phyloP scores from a whole-genome alignment of 495 filamentous ascomycete species.

The Lophium mytilinum region DNA sequence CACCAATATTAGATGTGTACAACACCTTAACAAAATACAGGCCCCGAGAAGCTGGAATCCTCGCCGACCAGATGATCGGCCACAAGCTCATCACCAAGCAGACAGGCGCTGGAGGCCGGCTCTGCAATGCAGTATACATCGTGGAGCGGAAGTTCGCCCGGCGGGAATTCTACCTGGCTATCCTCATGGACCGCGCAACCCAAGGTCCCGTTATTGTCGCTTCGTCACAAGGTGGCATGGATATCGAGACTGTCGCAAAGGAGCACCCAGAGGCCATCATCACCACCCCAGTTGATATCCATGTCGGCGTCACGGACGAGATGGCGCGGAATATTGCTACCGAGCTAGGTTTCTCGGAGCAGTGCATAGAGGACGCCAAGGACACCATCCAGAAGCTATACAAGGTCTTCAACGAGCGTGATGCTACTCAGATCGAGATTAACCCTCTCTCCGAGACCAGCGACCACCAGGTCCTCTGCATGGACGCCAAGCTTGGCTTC shows the following conservation, averaged over 20 bases:
- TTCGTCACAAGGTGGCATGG: constrained; percentile 97
- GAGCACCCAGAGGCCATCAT: constrained; percentile 93
- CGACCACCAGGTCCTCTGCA: constrained; percentile 94
- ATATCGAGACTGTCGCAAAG: constrained; percentile 96
- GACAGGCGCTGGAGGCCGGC: constrained; percentile 81
- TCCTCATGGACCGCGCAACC: constrained; percentile 90
- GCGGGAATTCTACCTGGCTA: constrained; percentile 95
- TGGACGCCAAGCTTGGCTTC: constrained; percentile 97
- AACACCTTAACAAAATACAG: too few species aligned
- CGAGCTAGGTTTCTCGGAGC: constrained; percentile 91
- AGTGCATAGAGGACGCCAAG: constrained; percentile 90
- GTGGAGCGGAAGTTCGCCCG: constrained; percentile 99
- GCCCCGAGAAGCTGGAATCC: constrained; percentile 86
- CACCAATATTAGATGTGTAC: too few species aligned
- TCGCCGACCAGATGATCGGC: constrained; percentile 98
- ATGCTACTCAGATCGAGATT: constrained; percentile 98
- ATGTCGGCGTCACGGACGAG: constrained; percentile 88
- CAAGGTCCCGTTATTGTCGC: constrained; percentile 94
- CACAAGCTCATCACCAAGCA: constrained; percentile 99
- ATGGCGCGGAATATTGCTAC: constrained; percentile 85
- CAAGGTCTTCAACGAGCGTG: constrained; percentile 95
- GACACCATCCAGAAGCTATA: constrained; percentile 97
- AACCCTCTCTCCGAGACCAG: constrained; percentile 96
- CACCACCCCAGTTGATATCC: constrained; percentile 87
- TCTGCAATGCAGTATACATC: constrained; percentile 95